A percentile compares a stretch with the other conserved stretches of the same genome.
phyloP scores from a whole-genome alignment of 176 grass and related monocot species.

The Puccinellia tenuiflora region DNA sequence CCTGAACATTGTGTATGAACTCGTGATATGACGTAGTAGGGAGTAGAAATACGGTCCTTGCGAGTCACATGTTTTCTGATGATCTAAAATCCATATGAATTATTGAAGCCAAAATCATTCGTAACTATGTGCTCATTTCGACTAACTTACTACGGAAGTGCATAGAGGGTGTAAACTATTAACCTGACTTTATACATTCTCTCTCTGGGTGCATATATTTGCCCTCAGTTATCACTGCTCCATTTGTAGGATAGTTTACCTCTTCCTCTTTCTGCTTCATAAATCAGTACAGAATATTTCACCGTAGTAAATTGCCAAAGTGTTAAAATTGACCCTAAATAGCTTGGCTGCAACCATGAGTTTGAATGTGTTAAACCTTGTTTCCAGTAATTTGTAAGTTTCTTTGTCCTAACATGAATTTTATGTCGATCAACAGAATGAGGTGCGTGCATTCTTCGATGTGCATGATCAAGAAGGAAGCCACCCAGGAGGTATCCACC shows the following conservation, averaged over 20 bases:
- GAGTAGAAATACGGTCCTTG: not conserved
- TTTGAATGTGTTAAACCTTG: not conserved
- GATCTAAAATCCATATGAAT: not conserved
- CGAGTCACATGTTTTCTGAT: not conserved
- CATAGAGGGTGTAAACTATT: not conserved
- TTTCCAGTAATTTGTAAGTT: not conserved
- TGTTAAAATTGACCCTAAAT: not conserved
- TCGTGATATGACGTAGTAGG: not conserved
- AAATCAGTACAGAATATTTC: not conserved
- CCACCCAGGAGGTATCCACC: constrained; percentile 84
- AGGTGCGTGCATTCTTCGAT: constrained; percentile 88
- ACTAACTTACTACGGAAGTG: not conserved
- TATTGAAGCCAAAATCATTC: not conserved
- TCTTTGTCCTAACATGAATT: not conserved
- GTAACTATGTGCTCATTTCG: not conserved
- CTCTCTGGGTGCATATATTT: not conserved
- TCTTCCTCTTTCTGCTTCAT: not conserved
- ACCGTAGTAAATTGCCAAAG: not conserved
- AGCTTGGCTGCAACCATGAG: not conserved
- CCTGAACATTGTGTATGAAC: not conserved
- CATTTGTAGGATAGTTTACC: not conserved
- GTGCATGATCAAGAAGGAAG: constrained; percentile 95
- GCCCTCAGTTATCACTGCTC: not conserved
- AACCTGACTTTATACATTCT: not conserved
- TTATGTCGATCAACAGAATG: constrained; percentile 45